A percentile compares a stretch with the other conserved stretches of the same genome.
phyloP scores from a whole-genome alignment of 2,329 filamentous ascomycete species.

The Fonsecaea erecta region DNA sequence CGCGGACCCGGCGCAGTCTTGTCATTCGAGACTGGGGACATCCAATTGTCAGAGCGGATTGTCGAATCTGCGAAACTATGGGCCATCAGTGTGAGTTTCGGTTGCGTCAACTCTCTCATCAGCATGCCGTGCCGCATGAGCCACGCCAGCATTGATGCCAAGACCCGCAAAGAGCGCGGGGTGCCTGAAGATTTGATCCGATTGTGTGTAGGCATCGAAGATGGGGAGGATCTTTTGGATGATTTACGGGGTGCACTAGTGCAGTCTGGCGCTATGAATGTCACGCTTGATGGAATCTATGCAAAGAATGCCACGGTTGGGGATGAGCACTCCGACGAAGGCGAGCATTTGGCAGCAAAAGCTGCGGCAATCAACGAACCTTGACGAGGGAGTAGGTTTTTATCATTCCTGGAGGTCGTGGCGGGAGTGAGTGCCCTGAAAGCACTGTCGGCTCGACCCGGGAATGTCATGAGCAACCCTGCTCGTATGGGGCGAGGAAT shows the following conservation, averaged over 20 bases:
- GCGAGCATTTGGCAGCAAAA: conserved; percentile 32
- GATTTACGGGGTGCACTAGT: conserved; percentile 90
- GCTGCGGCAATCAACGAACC: conserved; percentile 37
- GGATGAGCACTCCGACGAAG: conserved; percentile 30
- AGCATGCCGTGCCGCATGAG: conserved; percentile 99
- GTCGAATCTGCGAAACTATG: conserved; percentile 90
- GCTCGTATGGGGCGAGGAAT: not conserved
- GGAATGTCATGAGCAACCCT: not conserved
- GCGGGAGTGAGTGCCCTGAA: not conserved
- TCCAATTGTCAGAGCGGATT: conserved; percentile 82
- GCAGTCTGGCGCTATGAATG: conserved; percentile 88
- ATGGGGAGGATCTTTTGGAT: conserved; percentile 87
- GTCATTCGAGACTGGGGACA: conserved; percentile 92
- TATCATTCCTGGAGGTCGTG: not conserved
- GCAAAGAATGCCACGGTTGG: conserved; percentile 51
- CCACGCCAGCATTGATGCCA: conserved; percentile 95
- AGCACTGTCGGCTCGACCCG: not conserved
- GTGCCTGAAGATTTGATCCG: conserved; percentile 97
- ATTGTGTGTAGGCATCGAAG: conserved; percentile 94
- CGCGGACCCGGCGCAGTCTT: conserved; percentile 92
- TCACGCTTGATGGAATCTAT: conserved; percentile 81
- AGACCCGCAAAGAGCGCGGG: conserved; percentile 83
- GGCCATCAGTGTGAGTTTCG: conserved; percentile 96
- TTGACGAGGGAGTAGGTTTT: conserved; percentile 7
- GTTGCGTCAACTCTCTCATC: conserved; percentile 97